phyloP scores from a whole-genome alignment of 768 basidiomycete genomes.

The Boletus sp. region DNA sequence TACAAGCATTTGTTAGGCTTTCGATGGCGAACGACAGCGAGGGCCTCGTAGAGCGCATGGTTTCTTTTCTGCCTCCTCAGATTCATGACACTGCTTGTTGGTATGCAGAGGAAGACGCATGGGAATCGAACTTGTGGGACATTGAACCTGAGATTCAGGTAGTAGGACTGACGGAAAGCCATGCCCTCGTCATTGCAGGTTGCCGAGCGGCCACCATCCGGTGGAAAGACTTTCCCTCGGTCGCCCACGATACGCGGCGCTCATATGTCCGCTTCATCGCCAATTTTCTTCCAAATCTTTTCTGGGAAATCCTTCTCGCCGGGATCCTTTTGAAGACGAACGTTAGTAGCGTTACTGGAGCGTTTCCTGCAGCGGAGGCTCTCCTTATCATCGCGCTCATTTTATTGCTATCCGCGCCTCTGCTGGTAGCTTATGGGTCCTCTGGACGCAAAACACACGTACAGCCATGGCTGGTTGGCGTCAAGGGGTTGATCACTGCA shows the following conservation, averaged over 20 bases:
- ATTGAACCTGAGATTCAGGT: constrained; percentile 16
- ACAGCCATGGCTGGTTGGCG: constrained; percentile 24
- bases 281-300: not conserved
- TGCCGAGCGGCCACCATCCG: constrained; percentile 21
- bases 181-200: constrained; percentile 22
- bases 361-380: not conserved
- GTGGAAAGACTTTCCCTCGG: constrained; percentile 24
- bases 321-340: not conserved
- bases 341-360: fast-evolving
- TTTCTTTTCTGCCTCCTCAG: constrained; percentile 16
- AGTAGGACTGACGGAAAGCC: constrained; percentile 17
- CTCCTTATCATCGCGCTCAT: not conserved
- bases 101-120: constrained; percentile 22
- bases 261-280: constrained; percentile 15
- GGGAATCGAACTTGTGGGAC: constrained; percentile 20
- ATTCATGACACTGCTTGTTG: constrained; percentile 5
- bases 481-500: constrained; percentile 26
- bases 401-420: constrained; percentile 15
- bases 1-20: constrained; percentile 21
- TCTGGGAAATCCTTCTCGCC: not conserved
- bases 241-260: constrained; percentile 13
- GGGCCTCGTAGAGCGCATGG: constrained; percentile 20
- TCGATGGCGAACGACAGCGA: constrained; percentile 28
- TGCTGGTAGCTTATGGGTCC: constrained; percentile 10
- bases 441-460: constrained; percentile 15